phyloP scores from a whole-genome alignment of 2,329 filamentous ascomycete genomes.

The Pyrenochaeta sp. region DNA sequence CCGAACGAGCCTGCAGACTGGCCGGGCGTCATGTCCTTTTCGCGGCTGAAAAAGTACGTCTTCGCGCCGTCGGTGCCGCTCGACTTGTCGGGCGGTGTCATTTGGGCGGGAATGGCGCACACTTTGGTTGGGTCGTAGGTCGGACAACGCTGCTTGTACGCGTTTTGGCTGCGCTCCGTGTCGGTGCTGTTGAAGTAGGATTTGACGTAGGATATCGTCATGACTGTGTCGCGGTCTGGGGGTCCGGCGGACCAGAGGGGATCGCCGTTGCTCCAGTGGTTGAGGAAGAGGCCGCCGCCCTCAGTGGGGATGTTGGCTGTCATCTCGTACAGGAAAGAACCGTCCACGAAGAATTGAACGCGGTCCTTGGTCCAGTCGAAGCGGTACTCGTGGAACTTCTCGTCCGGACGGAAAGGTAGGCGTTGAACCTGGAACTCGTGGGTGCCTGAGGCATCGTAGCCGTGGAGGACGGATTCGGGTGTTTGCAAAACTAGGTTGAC shows the following conservation, averaged over 20 bases:
- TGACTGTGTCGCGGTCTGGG: slow-evolving; percentile 66
- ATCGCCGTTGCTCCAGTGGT: slow-evolving; percentile 82
- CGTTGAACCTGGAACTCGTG: slow-evolving; percentile 64
- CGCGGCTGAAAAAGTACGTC: slow-evolving; percentile 48
- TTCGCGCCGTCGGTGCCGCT: slow-evolving; percentile 33
- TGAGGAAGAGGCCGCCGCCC: slow-evolving; percentile 72
- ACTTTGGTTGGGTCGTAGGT: slow-evolving; percentile 36
- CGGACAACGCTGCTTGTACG: slow-evolving; percentile 41
- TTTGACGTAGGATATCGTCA: slow-evolving; percentile 74
- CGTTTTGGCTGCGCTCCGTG: slow-evolving; percentile 32
- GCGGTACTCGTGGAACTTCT: slow-evolving; percentile 77
- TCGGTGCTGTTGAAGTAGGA: slow-evolving; percentile 79
- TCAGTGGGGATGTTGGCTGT: slow-evolving; percentile 63
- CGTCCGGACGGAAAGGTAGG: slow-evolving; percentile 71
- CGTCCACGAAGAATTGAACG: slow-evolving; percentile 75
- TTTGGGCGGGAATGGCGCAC: slow-evolving; percentile 46
- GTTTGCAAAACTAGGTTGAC: slow-evolving; percentile 82
- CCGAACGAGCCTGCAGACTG: slow-evolving; percentile 39
- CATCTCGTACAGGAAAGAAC: slow-evolving; percentile 64
- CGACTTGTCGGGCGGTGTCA: slow-evolving; percentile 34
- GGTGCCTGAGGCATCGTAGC: slow-evolving; percentile 69
- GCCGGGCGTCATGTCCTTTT: slow-evolving; percentile 34
- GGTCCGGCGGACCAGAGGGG: slow-evolving; percentile 74
- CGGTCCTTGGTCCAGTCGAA: slow-evolving; percentile 73
- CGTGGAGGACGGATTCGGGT: slow-evolving; percentile 62